phyloP scores from a whole-genome alignment of 202 grass and related monocot genomes.

The Miscanthus sacchariflorus region DNA sequence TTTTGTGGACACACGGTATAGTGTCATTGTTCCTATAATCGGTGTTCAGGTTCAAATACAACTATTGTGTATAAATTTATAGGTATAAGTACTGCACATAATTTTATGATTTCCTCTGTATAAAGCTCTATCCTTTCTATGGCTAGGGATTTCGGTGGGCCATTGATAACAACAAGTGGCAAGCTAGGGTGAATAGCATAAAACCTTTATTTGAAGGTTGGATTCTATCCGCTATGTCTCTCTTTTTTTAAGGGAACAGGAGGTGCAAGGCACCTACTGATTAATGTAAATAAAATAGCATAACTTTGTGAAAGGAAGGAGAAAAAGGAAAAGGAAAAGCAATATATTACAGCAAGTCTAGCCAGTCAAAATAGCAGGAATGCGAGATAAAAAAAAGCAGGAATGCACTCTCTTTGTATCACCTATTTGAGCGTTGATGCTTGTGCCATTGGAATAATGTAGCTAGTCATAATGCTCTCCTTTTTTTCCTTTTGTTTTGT shows the following conservation, averaged over 20 bases:
- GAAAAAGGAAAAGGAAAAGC: background rate
- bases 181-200: constrained; percentile 82
- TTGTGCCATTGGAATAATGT: background rate
- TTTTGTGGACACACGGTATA: constrained; percentile 68
- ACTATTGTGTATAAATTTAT: constrained; percentile 7
- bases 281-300: background rate
- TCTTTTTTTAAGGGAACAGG: background rate
- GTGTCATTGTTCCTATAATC: constrained; percentile 84
- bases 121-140: constrained; percentile 33
- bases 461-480: background rate
- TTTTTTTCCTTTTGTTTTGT: background rate
- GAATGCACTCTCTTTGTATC: background rate
- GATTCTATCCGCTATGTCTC: background rate
- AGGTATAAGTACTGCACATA: constrained; percentile 5
- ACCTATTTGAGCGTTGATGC: background rate
- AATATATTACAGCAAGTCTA: background rate
- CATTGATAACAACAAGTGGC: constrained; percentile 85
- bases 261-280: background rate
- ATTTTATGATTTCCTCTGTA: constrained; percentile 18
- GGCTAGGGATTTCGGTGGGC: constrained; percentile 87
- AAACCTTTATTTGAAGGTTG: constrained; percentile 94
- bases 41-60: constrained; percentile 75
- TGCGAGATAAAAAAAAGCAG: background rate
- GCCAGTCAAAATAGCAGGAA: background rate
- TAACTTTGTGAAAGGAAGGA: background rate